A percentile compares a stretch with the other conserved stretches of the same genome.
These are phyloP conservation scores for Trichosporon sp. DNA, from an alignment of 1,284 basidiomycete genomes.

Conservation along the genomic window DNA sequence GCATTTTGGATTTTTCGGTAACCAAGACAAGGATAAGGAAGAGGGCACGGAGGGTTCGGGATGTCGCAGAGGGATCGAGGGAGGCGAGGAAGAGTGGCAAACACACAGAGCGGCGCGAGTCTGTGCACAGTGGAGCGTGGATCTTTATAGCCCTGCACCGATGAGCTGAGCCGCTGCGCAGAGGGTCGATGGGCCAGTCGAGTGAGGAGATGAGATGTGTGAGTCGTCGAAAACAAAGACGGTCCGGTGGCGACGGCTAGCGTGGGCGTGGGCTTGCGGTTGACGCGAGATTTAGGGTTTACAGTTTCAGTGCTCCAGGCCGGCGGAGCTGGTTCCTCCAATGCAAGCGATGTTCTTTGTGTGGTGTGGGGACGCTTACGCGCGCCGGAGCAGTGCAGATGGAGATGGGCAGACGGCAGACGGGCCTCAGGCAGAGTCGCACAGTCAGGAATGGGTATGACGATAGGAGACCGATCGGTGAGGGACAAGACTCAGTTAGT, in stretches of 20 bases:
- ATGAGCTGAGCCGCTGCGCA: neutral
- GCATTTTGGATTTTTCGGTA: constrained; percentile 9
- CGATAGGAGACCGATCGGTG: constrained; percentile 3
- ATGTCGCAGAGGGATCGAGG: neutral
- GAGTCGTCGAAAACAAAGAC: neutral
- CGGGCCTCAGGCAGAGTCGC: neutral
- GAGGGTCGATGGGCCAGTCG: neutral
- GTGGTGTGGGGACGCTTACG: neutral
- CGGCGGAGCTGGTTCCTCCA: neutral
- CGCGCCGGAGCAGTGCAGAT: neutral
- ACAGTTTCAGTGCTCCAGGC: neutral
- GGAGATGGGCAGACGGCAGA: neutral
- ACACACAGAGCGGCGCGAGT: neutral
- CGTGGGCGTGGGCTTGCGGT: neutral
- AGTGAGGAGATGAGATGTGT: neutral
- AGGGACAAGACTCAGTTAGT: neutral
- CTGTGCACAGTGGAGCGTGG: neutral
- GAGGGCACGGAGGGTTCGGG: neutral
- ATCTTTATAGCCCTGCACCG: neutral
- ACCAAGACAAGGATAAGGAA: neutral
- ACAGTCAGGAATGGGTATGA: neutral
- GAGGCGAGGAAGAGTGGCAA: neutral
- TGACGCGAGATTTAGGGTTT: constrained; percentile 5
- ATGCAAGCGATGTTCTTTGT: neutral
- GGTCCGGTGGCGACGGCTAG: neutral